Evolutionary conservation across 805 yeast species (phyloP).

Genomic region (Teunomyces tritomae): DNA sequence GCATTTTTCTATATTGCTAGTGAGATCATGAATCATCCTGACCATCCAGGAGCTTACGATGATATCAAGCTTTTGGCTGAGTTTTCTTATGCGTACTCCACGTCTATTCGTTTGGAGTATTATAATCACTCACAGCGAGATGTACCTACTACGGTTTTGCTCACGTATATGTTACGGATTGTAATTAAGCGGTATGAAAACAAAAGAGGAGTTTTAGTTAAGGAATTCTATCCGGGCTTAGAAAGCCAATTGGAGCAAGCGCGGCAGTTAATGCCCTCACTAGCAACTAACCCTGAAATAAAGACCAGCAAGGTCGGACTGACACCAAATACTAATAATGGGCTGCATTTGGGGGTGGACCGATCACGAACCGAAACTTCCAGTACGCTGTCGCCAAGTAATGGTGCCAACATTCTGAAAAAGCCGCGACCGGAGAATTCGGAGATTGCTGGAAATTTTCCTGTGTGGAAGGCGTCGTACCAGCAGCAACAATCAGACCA

Average conservation of each 20-base stretch:
- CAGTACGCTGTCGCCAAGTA: neutral
- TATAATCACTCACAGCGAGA: conserved; percentile 5
- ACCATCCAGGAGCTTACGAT: conserved; percentile 20
- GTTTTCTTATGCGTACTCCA: conserved; percentile 15
- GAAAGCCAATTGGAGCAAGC: conserved; percentile 12
- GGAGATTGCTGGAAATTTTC: neutral
- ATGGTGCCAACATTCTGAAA: neutral
- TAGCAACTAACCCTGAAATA: neutral
- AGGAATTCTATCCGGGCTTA: conserved; percentile 10
- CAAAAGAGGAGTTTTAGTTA: conserved; percentile 7
- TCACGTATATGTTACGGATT: conserved; percentile 18
- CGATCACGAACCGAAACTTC: neutral
- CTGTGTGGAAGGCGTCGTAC: neutral
- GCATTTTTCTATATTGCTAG: conserved; percentile 23
- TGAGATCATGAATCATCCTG: conserved; percentile 27
- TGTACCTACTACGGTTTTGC: conserved; percentile 13
- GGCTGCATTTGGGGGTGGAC: neutral
- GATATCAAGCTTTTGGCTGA: conserved; percentile 32
- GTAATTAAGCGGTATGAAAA: conserved; percentile 16
- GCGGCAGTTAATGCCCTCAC: neutral
- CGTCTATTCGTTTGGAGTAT: conserved; percentile 3
- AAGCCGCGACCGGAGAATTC: neutral
- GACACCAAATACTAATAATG: neutral
- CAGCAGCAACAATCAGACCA: neutral
- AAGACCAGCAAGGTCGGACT: neutral